phyloP scores from a whole-genome alignment of 495 filamentous ascomycete genomes.

The Podospora pseudoanserina region DNA sequence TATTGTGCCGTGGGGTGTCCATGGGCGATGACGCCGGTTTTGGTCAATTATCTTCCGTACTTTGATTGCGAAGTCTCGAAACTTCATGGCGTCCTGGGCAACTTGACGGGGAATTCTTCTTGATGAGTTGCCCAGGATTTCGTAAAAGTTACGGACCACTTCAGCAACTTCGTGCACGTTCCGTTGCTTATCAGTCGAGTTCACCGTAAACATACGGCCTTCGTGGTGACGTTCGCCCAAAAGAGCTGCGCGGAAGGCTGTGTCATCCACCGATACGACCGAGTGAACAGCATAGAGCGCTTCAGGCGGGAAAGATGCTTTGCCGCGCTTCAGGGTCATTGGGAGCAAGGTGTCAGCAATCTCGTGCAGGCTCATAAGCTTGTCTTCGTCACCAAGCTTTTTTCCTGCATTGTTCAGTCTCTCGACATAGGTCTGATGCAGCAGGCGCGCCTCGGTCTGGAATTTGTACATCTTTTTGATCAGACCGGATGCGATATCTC shows the following conservation, averaged over 20 bases:
- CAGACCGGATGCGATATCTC: slow-evolving; percentile 47
- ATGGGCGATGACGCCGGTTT: slow-evolving; percentile 61
- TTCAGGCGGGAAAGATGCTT: slow-evolving; percentile 47
- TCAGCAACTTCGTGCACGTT: slow-evolving; percentile 30
- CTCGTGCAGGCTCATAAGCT: slow-evolving; percentile 59
- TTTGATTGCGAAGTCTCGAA: slow-evolving; percentile 57
- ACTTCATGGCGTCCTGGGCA: background rate
- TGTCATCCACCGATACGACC: slow-evolving; percentile 53
- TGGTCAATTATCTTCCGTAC: slow-evolving; percentile 60
- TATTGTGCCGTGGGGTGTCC: slow-evolving; percentile 54
- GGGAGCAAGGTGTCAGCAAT: slow-evolving; percentile 54
- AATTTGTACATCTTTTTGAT: slow-evolving; percentile 54
- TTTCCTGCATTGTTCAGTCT: slow-evolving; percentile 50
- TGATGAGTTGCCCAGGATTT: slow-evolving; percentile 5
- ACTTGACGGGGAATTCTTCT: slow-evolving; percentile 2
- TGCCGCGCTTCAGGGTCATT: slow-evolving; percentile 43
- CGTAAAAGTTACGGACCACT: slow-evolving; percentile 34
- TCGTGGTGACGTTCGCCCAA: slow-evolving; percentile 31
- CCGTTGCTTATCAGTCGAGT: slow-evolving; percentile 28
- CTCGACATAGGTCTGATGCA: slow-evolving; percentile 51
- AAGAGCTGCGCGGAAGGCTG: slow-evolving; percentile 43
- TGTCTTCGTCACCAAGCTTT: slow-evolving; percentile 44
- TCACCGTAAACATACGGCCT: slow-evolving; percentile 40
- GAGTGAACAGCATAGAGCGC: slow-evolving; percentile 68
- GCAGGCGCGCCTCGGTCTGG: slow-evolving; percentile 42